Evolutionary conservation across 164 flowering plant genomes (phyloP).

Genomic region (Piper betle): DNA sequence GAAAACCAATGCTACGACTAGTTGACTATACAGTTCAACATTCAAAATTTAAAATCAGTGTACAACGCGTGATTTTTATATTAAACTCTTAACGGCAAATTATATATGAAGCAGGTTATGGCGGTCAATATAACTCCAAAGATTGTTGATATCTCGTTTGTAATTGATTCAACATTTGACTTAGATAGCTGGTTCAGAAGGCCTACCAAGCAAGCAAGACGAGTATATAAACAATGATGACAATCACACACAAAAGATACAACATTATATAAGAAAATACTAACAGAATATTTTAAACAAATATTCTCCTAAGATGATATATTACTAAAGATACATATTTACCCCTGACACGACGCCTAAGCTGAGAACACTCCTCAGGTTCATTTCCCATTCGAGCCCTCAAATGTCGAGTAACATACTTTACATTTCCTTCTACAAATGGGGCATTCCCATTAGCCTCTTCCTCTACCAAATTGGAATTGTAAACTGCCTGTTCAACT

Average conservation of each 20-base stretch:
- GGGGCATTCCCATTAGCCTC: slow-evolving; percentile 13
- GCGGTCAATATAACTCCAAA: slow-evolving; percentile 23
- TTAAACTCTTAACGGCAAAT: not conserved
- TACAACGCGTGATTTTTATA: not conserved
- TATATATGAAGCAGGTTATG: not conserved
- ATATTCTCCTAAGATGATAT: too few relatives aligned
- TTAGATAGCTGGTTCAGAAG: slow-evolving; percentile 81
- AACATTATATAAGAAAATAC: too few relatives aligned
- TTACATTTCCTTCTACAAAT: slow-evolving; percentile 12
- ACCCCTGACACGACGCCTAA: slow-evolving; percentile 54
- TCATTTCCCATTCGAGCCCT: slow-evolving; percentile 39
- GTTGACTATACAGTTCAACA: slow-evolving; percentile 35
- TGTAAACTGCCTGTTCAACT: slow-evolving; percentile 10
- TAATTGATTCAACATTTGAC: slow-evolving; percentile 69
- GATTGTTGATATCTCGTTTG: slow-evolving; percentile 54
- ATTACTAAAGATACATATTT: too few relatives aligned
- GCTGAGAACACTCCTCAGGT: slow-evolving; percentile 45
- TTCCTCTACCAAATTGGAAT: slow-evolving; percentile 11
- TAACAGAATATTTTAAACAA: too few relatives aligned
- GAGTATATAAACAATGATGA: not conserved
- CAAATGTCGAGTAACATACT: slow-evolving; percentile 71
- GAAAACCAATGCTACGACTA: slow-evolving; percentile 49
- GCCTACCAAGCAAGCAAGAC: slow-evolving; percentile 25
- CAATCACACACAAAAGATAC: too few relatives aligned
- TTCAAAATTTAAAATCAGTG: not conserved